These are phyloP conservation scores for Neoboletus subvelutipes DNA, from an alignment of 768 basidiomycete species.

Conservation along the genomic window DNA sequence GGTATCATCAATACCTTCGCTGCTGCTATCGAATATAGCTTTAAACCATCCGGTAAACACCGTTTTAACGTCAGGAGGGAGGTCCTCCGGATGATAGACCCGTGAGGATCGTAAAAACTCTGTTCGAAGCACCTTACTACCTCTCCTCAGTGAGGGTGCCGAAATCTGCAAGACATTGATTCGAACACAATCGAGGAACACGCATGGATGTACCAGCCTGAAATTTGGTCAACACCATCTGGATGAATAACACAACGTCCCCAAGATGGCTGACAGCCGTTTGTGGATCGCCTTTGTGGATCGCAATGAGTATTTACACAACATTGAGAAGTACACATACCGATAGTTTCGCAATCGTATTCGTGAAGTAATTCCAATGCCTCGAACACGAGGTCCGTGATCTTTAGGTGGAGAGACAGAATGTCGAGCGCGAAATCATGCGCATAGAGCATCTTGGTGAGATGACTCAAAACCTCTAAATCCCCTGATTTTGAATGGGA, in stretches of 20 bases:
- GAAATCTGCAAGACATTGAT: constrained; percentile 44
- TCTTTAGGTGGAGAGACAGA: constrained; percentile 61
- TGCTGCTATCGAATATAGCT: constrained; percentile 71
- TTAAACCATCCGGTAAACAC: constrained; percentile 67
- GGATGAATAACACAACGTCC: constrained; percentile 73
- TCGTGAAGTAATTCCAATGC: constrained; percentile 62
- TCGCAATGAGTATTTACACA: neutral
- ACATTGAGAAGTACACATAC: constrained; percentile 40
- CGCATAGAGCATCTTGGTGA: constrained; percentile 65
- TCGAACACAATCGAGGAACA: neutral
- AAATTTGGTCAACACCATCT: constrained; percentile 63
- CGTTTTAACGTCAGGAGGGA: constrained; percentile 42
- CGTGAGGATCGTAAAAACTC: constrained; percentile 52
- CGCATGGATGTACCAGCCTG: constrained; percentile 42
- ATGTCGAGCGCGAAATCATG: constrained; percentile 64
- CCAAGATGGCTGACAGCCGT: constrained; percentile 77
- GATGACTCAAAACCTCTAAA: constrained; percentile 64
- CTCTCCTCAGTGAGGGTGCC: constrained; percentile 44
- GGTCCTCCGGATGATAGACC: constrained; percentile 40
- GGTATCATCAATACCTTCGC: constrained; percentile 82
- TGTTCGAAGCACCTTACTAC: constrained; percentile 45
- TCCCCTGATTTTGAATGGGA: constrained; percentile 52
- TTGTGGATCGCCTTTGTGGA: constrained; percentile 70
- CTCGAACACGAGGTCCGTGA: constrained; percentile 64
- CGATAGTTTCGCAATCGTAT: constrained; percentile 80